Base-by-base conservation (phyloP, 2,329 filamentous ascomycete species). In the Exophiala dermatitidis region DNA sequence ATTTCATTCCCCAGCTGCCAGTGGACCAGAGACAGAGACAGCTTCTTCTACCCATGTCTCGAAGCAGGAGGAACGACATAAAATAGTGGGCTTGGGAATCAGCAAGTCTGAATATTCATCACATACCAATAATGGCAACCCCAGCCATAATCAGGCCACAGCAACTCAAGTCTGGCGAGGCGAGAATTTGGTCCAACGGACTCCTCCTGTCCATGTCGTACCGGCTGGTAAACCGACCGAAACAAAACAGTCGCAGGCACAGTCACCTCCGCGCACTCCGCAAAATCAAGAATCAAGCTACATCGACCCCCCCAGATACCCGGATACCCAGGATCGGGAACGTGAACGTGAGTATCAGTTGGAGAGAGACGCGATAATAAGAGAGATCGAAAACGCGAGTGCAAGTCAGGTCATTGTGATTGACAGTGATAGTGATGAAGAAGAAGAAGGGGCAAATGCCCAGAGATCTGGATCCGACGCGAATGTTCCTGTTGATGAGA, bases 381-480 rank as follows among this genome's bases (percentile, higher is more conserved):
- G 65, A 26, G 65, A 74, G 47, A 75, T 74, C 44, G 62, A 71
- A 29, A 65, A 68, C 61, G 70, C 73, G 9, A 73, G 70, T 48
- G 62, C 67, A 8, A 70, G 66, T 44, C 67, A 72, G 50, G 67
- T 75, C 36, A 72, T 76, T 55, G 67, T 74, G 31, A 69, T 77
- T 56, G 64, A 70, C 43, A 73, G 71, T 42, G 71, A 72, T 58
- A 63, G 66, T 12, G 62, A 62, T 41, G 62, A 41, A 4, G 56
- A 60, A 26, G 50, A 43, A 10, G 32, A n/a, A 7, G 10, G 38
- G 38, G 38, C 38, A 9, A 26, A 47, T 28, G 33, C 29, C 28
- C 12, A 26, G 10, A 47, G 58, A 32, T 47, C 63, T 9, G 36
- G 44, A 12, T 54, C 57, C 5, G 50, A 62, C 19, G 50, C 58